Conservation (phyloP, 352 stramenopile species). For the Globisporangium nunn region DNA sequence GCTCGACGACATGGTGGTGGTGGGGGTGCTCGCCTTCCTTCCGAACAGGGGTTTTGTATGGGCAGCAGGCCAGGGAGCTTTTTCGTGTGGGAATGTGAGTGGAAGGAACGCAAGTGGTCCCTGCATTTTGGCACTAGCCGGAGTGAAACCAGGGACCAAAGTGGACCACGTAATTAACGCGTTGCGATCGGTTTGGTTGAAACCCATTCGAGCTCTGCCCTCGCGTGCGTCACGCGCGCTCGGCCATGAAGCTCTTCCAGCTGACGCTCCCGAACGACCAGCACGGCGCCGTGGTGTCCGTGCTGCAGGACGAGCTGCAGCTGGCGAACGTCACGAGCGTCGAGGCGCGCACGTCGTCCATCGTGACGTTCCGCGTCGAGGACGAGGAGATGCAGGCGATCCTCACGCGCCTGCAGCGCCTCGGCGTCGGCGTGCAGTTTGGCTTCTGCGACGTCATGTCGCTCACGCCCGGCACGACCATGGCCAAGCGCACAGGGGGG, state of each 20-base stretch:
- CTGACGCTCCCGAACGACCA: constrained; percentile 82
- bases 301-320: constrained; percentile 77
- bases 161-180: too few species aligned
- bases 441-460: constrained; percentile 87
- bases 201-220: too few species aligned
- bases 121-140: too few species aligned
- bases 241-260: constrained; percentile 85
- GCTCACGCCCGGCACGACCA: constrained; percentile 75
- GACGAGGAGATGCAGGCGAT: constrained; percentile 82
- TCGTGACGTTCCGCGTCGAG: constrained; percentile 82
- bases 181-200: too few species aligned
- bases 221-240: background rate
- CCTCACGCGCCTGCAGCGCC: constrained; percentile 71
- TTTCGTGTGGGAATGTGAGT: too few species aligned
- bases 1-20: constrained; percentile 60
- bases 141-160: background rate
- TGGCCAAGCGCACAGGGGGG: constrained; percentile 39
- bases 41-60: too few species aligned
- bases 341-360: constrained; percentile 78
- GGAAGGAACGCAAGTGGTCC: too few species aligned
- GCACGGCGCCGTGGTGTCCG: constrained; percentile 68
- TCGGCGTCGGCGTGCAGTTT: constrained; percentile 81
- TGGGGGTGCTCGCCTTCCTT: background rate
- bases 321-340: constrained; percentile 81
- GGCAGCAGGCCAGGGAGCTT: too few species aligned